phyloP scores from a whole-genome alignment of 805 yeast genomes.

The Kluyveromyces dobzhanskii region DNA sequence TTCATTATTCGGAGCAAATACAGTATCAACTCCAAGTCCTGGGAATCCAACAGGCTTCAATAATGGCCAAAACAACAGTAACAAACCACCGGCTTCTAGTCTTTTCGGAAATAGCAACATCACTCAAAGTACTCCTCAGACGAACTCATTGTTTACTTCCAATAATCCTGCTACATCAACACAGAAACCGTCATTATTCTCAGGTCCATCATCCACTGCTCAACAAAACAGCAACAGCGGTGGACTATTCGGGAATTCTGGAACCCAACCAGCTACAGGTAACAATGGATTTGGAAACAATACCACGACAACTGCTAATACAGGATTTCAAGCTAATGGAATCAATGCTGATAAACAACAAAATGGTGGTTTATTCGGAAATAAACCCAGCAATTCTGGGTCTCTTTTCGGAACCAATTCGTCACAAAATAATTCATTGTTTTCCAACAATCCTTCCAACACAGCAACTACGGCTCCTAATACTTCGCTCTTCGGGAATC shows the following conservation, averaged over 20 bases:
- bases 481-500: neutral
- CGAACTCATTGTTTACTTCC: constrained; percentile 17
- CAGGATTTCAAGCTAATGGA: no score
- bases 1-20: constrained; percentile 12
- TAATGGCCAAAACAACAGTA: neutral
- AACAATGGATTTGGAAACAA: constrained; percentile 10
- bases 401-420: constrained; percentile 11
- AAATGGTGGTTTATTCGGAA: neutral
- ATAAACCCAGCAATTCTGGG: constrained; percentile 6
- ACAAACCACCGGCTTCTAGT: constrained; percentile 6
- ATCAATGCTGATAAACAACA: neutral
- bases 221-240: neutral
- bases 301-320: constrained; percentile 1
- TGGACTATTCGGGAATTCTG: neutral
- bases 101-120: constrained; percentile 13
- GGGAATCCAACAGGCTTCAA: constrained; percentile 7
- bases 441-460: neutral
- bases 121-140: constrained; percentile 7
- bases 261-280: constrained; percentile 4
- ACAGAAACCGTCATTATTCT: constrained; percentile 1
- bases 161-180: neutral
- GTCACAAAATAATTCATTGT: neutral
- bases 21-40: constrained; percentile 21
- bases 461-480: neutral
- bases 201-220: constrained; percentile 10